Conservation (phyloP, 805 yeast genomes). For the Candida odintsovae region DNA sequence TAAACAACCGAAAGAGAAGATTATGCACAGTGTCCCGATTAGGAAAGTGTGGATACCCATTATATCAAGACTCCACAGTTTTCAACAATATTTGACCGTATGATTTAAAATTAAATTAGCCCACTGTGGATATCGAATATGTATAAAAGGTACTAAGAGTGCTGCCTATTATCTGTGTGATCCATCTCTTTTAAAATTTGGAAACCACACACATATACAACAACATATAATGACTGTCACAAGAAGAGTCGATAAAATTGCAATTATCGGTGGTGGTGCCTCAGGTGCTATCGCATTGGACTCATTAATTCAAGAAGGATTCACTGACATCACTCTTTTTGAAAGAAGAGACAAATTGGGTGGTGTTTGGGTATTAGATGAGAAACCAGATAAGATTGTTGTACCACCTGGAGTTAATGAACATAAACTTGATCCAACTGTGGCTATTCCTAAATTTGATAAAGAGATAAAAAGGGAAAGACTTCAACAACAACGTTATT, state of each 20-base stretch:
- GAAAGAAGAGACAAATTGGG: conserved; percentile 37
- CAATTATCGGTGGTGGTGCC: conserved; percentile 49
- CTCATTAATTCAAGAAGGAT: conserved; percentile 30
- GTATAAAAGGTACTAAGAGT: background rate
- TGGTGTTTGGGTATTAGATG: conserved; percentile 38
- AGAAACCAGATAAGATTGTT: conserved; percentile 17
- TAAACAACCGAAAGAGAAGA: background rate
- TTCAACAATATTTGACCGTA: background rate
- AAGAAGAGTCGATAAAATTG: conserved; percentile 24
- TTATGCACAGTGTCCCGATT: background rate
- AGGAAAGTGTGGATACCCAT: background rate
- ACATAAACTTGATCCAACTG: conserved; percentile 24
- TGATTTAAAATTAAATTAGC: background rate
- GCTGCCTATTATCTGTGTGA: no score
- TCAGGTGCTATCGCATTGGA: conserved; percentile 41
- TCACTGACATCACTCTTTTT: conserved; percentile 31
- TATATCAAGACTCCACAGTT: background rate
- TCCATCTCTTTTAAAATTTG: no score
- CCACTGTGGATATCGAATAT: background rate
- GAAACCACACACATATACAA: no score
- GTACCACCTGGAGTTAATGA: conserved; percentile 25
- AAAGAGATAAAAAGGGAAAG: background rate
- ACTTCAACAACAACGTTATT: conserved; percentile 19
- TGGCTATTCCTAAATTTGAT: conserved; percentile 6
- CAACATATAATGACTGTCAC: background rate